Evolutionary conservation across 805 yeast species (phyloP).

Genomic region (Naumovozyma dairenensis): DNA sequence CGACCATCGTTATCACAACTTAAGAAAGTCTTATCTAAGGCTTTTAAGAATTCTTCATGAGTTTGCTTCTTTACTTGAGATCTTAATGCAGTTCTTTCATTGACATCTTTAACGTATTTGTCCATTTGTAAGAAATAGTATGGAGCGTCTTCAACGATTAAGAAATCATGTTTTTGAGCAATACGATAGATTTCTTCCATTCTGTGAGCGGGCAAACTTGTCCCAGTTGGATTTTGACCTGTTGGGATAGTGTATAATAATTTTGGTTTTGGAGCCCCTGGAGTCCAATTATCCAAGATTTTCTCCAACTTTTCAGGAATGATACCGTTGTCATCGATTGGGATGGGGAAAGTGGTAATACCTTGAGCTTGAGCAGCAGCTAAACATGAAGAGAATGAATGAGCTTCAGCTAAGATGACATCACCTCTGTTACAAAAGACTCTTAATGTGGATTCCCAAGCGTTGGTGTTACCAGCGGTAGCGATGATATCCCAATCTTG

Average conservation of each 20-base stretch:
- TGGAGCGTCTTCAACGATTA: conserved; percentile 93
- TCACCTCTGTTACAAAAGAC: conserved; percentile 74
- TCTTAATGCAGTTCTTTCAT: conserved; percentile 21
- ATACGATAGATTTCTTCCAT: conserved; percentile 65
- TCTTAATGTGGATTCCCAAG: conserved; percentile 77
- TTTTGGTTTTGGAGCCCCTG: conserved; percentile 60
- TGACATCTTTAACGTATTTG: conserved; percentile 43
- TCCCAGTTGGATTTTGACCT: conserved; percentile 97
- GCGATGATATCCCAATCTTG: conserved; percentile 64
- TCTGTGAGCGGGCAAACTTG: conserved; percentile 67
- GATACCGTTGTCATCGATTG: conserved; percentile 72
- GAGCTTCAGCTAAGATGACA: conserved; percentile 71
- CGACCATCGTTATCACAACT: conserved; percentile 79
- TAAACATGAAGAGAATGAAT: conserved; percentile 73
- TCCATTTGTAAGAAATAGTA: conserved; percentile 96
- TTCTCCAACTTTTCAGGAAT: conserved; percentile 59
- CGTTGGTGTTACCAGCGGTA: conserved; percentile 82
- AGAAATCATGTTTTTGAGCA: conserved; percentile 76
- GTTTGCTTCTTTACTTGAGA: conserved; percentile 20
- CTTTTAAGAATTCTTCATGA: conserved; percentile 57
- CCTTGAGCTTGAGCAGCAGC: conserved; percentile 75
- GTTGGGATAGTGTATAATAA: conserved; percentile 85
- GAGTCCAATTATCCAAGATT: conserved; percentile 61
- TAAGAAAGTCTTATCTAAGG: conserved; percentile 67
- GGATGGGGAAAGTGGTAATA: conserved; percentile 56